A percentile compares a stretch with the other conserved stretches of the same genome.
Conservation (phyloP, 768 basidiomycete species). For the Boletus bicolor region DNA sequence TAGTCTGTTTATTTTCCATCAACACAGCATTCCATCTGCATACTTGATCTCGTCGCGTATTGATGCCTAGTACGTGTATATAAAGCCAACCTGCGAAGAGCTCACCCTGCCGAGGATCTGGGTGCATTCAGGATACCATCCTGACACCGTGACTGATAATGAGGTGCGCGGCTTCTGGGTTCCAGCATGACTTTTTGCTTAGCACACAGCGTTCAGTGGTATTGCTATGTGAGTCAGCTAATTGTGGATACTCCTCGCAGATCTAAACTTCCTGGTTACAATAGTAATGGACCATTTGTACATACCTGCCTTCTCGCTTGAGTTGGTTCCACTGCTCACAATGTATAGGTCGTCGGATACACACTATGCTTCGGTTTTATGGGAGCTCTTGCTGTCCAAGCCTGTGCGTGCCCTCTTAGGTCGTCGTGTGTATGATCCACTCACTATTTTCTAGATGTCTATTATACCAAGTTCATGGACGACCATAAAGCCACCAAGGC, state of each 20-base stretch:
- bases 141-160: not conserved
- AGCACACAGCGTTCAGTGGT: not conserved
- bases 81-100: not conserved
- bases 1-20: not conserved
- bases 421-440: too few relatives aligned
- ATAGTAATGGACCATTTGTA: not conserved
- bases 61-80: not conserved
- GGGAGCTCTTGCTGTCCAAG: constrained; percentile 11
- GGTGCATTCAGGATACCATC: not conserved
- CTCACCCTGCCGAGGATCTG: not conserved
- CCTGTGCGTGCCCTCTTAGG: not conserved
- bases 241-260: not conserved
- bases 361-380: constrained; percentile 8
- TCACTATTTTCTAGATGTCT: constrained; percentile 11
- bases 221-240: not conserved
- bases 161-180: not conserved
- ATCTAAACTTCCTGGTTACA: not conserved
- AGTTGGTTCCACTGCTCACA: not conserved
- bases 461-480: constrained; percentile 17
- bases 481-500: constrained; percentile 13
- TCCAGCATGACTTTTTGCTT: too few relatives aligned
- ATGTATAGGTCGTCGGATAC: constrained; percentile 14
- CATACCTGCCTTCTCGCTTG: not conserved
- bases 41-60: not conserved
- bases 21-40: not conserved